These are phyloP conservation scores for Corymbia citriodora DNA, from an alignment of 441 rosid genomes.

Conservation along the genomic window DNA sequence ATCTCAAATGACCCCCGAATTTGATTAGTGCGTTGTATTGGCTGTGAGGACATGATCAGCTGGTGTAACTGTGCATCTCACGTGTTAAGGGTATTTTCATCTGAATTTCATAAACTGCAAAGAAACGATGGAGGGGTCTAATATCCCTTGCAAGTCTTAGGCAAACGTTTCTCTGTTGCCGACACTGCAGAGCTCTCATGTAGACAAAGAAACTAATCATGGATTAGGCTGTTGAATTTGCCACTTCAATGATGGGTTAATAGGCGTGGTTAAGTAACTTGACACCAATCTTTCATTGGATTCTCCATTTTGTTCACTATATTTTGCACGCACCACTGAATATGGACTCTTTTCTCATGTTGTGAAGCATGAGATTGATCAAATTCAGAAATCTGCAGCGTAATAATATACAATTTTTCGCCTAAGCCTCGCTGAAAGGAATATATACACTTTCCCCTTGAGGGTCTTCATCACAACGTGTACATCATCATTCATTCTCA, in stretches of 20 bases:
- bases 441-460: neutral
- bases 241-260: neutral
- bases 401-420: neutral
- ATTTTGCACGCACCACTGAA: neutral
- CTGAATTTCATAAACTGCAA: neutral
- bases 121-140: neutral
- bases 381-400: neutral
- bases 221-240: neutral
- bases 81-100: neutral
- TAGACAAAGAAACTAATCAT: neutral
- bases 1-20: neutral
- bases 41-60: neutral
- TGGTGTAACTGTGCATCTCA: neutral
- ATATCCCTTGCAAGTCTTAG: neutral
- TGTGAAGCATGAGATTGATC: neutral
- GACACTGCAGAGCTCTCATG: rapidly evolving
- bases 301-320: neutral
- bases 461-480: neutral
- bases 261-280: neutral
- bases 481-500: neutral
- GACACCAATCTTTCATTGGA: neutral
- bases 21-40: neutral
- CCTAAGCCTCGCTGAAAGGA: neutral
- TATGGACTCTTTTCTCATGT: neutral
- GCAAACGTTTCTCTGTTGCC: neutral